Percentiles rank a stretch among this genome's conserved stretches.
Conservation (phyloP, 805 yeast species). For the Myxozyma neotropica region DNA sequence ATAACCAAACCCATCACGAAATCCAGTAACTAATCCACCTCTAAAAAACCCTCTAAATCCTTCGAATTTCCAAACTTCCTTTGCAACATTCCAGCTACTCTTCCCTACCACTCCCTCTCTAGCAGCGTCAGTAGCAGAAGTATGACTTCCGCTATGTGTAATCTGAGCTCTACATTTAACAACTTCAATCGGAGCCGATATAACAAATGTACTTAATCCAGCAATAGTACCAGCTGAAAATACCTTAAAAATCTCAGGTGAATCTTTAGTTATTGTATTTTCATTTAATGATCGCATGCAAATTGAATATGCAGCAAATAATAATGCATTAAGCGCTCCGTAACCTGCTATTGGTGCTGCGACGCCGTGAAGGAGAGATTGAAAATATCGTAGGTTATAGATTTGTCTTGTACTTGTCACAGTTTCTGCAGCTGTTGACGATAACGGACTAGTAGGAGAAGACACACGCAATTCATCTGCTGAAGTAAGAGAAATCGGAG, state of each 20-base stretch:
- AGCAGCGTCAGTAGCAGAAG: no score
- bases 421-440: background rate
- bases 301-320: slow-evolving; percentile 29
- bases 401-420: background rate
- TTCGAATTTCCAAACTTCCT: slow-evolving; percentile 17
- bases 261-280: background rate
- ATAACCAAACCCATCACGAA: slow-evolving; percentile 37
- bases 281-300: slow-evolving; percentile 8
- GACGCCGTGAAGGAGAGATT: slow-evolving; percentile 31
- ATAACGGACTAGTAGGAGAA: background rate
- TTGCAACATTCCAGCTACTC: slow-evolving; percentile 29
- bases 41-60: slow-evolving; percentile 35
- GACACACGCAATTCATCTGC: background rate
- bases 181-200: slow-evolving; percentile 36
- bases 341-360: slow-evolving; percentile 38
- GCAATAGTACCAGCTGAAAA: slow-evolving; percentile 36
- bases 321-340: slow-evolving; percentile 35
- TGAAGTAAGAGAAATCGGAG: background rate
- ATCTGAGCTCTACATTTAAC: slow-evolving; percentile 36
- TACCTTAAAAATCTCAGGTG: slow-evolving; percentile 12
- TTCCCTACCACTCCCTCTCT: background rate
- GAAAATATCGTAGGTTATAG: background rate
- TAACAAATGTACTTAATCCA: slow-evolving; percentile 34
- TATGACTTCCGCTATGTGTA: no score
- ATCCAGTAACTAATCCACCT: slow-evolving; percentile 33